Evolutionary conservation across 306 rosid species (phyloP).

Genomic region (Casuarina cunninghamiana): DNA sequence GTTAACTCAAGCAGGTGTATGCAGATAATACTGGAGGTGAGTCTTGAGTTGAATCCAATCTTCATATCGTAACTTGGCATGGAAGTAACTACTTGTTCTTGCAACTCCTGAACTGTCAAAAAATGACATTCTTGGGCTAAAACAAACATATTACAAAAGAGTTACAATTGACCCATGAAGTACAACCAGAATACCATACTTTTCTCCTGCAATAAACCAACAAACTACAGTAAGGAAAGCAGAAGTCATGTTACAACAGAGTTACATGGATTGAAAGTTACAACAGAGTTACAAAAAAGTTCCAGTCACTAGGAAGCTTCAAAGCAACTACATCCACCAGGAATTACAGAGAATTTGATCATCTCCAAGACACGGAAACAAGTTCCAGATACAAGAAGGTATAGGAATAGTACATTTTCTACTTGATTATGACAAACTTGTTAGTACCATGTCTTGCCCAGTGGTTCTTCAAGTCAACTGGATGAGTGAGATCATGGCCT

Average conservation of each 20-base stretch:
- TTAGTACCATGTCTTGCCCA: slow-evolving; percentile 33
- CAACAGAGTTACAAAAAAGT: slow-evolving; percentile 5
- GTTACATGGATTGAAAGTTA: not conserved
- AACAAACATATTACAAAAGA: too few species aligned
- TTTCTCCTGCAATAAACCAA: not conserved
- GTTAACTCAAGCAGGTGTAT: too few species aligned
- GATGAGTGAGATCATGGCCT: slow-evolving; percentile 25
- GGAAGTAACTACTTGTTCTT: too few species aligned
- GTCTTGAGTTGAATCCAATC: too few species aligned
- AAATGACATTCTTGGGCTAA: too few species aligned
- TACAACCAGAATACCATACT: not conserved
- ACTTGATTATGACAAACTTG: slow-evolving; percentile 26
- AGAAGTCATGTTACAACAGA: not conserved
- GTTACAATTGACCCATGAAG: not conserved
- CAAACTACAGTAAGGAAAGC: not conserved
- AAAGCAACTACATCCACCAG: slow-evolving; percentile 1
- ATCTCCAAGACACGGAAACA: not conserved
- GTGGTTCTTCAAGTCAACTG: slow-evolving; percentile 29
- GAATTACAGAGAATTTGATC: not conserved
- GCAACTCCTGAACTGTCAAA: too few species aligned
- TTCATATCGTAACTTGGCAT: too few species aligned
- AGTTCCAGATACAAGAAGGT: not conserved
- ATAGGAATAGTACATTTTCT: not conserved
- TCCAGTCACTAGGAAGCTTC: slow-evolving; percentile 8
- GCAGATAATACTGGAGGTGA: too few species aligned